Conservation (phyloP, 129 eudicot genomes). For the Flaveria linearis region DNA sequence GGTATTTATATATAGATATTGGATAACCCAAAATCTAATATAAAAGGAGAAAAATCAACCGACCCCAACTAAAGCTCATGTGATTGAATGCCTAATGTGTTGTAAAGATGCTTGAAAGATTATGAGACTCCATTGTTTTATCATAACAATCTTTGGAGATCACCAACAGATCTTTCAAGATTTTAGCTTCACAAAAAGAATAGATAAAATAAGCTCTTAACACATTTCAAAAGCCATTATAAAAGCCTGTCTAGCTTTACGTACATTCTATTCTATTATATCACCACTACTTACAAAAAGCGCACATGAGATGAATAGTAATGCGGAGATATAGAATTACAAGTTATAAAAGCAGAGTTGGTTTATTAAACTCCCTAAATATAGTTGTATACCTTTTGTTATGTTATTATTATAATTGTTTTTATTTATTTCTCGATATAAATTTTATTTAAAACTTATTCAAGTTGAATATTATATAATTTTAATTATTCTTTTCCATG, state of each 20-base stretch:
- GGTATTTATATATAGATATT: neutral
- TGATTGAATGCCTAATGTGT: slow-evolving; percentile 7
- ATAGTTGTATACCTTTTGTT: too few species aligned
- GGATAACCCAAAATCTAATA: slow-evolving; percentile 21
- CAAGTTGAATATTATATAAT: too few species aligned
- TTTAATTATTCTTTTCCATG: too few species aligned
- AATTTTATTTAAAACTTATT: too few species aligned
- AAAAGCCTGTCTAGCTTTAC: neutral
- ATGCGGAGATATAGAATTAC: too few species aligned
- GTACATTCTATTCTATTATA: neutral
- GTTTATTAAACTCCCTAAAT: too few species aligned
- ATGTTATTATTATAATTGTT: too few species aligned
- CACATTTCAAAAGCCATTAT: slow-evolving; percentile 7
- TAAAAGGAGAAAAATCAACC: slow-evolving; percentile 26
- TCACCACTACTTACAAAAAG: too few species aligned
- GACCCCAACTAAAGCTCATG: slow-evolving; percentile 14
- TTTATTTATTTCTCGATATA: too few species aligned
- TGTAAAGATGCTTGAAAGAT: slow-evolving; percentile 2
- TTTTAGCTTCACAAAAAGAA: neutral
- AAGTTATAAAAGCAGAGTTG: too few species aligned
- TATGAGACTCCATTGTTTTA: slow-evolving; percentile 4
- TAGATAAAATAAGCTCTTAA: neutral
- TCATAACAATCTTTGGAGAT: slow-evolving; percentile 19
- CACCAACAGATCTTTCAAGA: slow-evolving; percentile 14
- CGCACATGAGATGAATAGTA: too few species aligned